Percentiles rank a stretch among this genome's conserved stretches.
These are phyloP conservation scores for Botrytis galanthina DNA, from an alignment of 2,329 filamentous ascomycete species.

Conservation along the genomic window DNA sequence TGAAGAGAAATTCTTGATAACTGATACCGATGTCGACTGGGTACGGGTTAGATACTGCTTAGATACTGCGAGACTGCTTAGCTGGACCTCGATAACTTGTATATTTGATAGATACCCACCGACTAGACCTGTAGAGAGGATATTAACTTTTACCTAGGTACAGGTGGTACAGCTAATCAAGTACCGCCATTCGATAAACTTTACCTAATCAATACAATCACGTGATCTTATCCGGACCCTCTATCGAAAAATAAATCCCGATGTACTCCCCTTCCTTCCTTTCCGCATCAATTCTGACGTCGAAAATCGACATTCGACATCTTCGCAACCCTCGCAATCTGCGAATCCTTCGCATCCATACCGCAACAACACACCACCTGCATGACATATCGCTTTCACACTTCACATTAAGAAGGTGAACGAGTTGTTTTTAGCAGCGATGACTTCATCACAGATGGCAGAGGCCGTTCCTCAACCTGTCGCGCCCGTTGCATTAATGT, in stretches of 20 bases:
- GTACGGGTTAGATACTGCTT: background rate
- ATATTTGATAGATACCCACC: background rate
- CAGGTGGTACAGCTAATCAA: background rate
- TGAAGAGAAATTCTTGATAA: background rate
- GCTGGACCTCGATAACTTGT: background rate
- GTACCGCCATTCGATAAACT: background rate
- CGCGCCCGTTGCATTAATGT: conserved; percentile 20
- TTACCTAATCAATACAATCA: background rate
- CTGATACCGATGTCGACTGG: background rate
- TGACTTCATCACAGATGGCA: conserved; percentile 38
- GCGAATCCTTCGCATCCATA: background rate
- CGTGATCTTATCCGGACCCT: conserved; percentile 8
- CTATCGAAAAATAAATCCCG: conserved; percentile 13
- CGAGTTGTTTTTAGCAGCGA: conserved; percentile 39
- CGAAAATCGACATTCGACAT: background rate
- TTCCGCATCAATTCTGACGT: background rate
- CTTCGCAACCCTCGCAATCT: background rate
- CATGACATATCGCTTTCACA: background rate
- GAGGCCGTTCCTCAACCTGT: conserved; percentile 15
- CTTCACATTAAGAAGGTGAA: conserved; percentile 31
- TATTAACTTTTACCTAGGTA: background rate
- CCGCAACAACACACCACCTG: background rate
- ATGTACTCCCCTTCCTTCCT: conserved; percentile 5
- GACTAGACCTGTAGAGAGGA: too few species aligned
- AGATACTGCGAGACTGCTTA: background rate